Evolutionary conservation across 208 protist genomes (phyloP).

Genomic region (Vickermania ingenoplastis): DNA sequence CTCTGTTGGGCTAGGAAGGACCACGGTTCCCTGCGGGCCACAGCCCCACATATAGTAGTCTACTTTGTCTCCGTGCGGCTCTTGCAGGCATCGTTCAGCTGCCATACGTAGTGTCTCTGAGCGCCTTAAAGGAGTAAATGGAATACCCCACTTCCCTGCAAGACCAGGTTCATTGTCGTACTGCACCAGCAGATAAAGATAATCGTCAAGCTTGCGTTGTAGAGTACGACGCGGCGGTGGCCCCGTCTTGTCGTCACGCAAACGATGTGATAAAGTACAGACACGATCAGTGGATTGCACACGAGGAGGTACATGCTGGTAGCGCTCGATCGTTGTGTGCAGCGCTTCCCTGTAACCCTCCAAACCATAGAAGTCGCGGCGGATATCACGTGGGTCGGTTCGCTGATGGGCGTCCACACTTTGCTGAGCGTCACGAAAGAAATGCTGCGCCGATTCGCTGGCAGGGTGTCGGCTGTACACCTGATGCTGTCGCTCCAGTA

Average conservation of each 20-base stretch:
- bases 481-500: slow-evolving; percentile 75
- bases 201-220: slow-evolving; percentile 69
- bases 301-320: slow-evolving; percentile 45
- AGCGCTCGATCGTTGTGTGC: slow-evolving; percentile 65
- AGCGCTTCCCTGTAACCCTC: slow-evolving; percentile 81
- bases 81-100: slow-evolving; percentile 38
- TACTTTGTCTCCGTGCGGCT: slow-evolving; percentile 43
- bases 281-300: slow-evolving; percentile 34
- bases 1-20: no score
- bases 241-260: slow-evolving; percentile 8
- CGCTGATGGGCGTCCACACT: slow-evolving; percentile 60
- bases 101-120: slow-evolving; percentile 71
- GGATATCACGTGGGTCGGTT: slow-evolving; percentile 52
- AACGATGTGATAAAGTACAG: not conserved
- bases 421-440: slow-evolving; percentile 50
- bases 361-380: slow-evolving; percentile 66
- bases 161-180: slow-evolving; percentile 16
- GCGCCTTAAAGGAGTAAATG: slow-evolving; percentile 19
- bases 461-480: slow-evolving; percentile 69
- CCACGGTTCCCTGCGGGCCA: slow-evolving; percentile 59
- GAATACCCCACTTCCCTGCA: slow-evolving; percentile 62
- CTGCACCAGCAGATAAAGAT: slow-evolving; percentile 60
- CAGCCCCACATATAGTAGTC: slow-evolving; percentile 77
- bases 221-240: slow-evolving; percentile 55
- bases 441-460: slow-evolving; percentile 59